Evolutionary conservation across 2,329 filamentous ascomycete genomes (phyloP), one percentile per base, ranked within the genome.

Genomic region (Arachnomyces sp.): DNA sequence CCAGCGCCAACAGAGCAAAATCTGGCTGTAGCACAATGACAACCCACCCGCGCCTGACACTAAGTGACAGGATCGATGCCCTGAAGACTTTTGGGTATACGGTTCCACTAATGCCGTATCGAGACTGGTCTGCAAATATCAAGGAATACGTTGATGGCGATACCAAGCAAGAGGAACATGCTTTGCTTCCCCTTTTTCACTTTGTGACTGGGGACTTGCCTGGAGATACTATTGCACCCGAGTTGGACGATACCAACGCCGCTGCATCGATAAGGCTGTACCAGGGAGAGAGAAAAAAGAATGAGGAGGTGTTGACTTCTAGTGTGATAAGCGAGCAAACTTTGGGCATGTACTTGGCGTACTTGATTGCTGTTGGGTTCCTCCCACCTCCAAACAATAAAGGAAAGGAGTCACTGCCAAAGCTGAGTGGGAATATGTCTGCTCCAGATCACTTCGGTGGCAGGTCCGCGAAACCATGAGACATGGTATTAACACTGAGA

Each of bases 41-140:
- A 1, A 77, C 76, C 2, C 85, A 89, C 59, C 87, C 87, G 2
- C 73, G 86, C 11, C 73, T 92, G 31, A 78, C 77, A 2, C 81
- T 89, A 71, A 86, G 82, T 63, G 73, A 86, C 57, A 94, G 79
- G 63, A 72, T 92, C n/a, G 73, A 74, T 14, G 70, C 75, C 0
- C 70, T 94, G 6, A 73, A 81, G 55, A 71, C 68, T 14, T 93
- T 85, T 57, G 86, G 86, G 17, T 94, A 87, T 63, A 57, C 71
- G 17, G 75, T 80, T 1, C 78, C 82, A 0, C 72, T 79, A 46
- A 72, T 84, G 2, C 65, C 73, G 28, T 93, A 92, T 55, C 60
- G 73, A 2, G 67, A 73, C 5, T 93, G 86, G 86, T 76, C 75
- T 46, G 65, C 69, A 20, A 73, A 74, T 49, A 71, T 93, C 44